Base-by-base conservation (phyloP, 176 grass and related monocot genomes). In the Eragrostis nindensis region DNA sequence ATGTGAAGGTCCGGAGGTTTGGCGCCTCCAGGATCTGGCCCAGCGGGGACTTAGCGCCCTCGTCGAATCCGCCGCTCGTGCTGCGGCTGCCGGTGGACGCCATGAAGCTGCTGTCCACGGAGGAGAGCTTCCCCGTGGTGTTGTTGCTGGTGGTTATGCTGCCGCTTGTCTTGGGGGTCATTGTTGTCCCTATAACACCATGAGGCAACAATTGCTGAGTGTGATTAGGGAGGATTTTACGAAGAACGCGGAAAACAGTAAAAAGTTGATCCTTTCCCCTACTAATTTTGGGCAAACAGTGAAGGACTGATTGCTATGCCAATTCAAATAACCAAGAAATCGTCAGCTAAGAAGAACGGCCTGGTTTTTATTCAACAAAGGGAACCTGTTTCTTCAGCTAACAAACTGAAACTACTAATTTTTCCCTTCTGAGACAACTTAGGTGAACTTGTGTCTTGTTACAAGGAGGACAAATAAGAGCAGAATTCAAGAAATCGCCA, bases 1-100 rank as follows among this genome's bases (percentile, higher is more conserved):
- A 97, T 62, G 89, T 86, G 82, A 97, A 97, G 29, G 91, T 86
- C 36, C 89, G 80, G 55, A 97, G 75, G 71, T 92, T 97, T 7
- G 92, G 89, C 30, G 71, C 65, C 78, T 97, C 94, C 66, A 97
- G 80, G 66, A 97, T 87, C 48, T 79, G 89, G 13, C 94, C 94
- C 63, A 85, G 74, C 0, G 73, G 49, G 56, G 67, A 86, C 43
- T 80, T 80, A 39, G 15, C 64, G 19, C 75, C 85, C 0, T 87
- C 82, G 3, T 80, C 79, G 11, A 68, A 55, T 27, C 65, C 75
- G 4, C 72, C 67, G 70, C 73, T 83, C 5, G 77, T 74, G 41
- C 76, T 47, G 14, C 85, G 24, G 49, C 77, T 90, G 69, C 85
- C 86, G 15, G 41, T 11, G 50, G 86, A 97, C 41, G 59, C 70